Evolutionary conservation across 495 filamentous ascomycete genomes (phyloP).

Genomic region (Halenospora varia): DNA sequence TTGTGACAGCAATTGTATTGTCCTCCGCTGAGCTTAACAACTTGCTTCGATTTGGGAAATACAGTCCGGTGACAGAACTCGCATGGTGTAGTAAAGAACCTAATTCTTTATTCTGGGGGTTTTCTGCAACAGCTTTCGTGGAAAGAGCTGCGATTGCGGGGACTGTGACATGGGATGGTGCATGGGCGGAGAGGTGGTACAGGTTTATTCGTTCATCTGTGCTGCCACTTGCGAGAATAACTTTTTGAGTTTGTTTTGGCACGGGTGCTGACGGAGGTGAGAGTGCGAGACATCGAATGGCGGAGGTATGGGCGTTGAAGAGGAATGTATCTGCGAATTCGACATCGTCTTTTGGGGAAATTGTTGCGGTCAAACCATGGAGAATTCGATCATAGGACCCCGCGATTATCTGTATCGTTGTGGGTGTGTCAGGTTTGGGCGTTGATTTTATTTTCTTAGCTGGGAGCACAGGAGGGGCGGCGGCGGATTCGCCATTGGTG

Average conservation of each 20-base stretch:
- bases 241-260: slow-evolving; percentile 57
- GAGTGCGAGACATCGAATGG: slow-evolving; percentile 85
- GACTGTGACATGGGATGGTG: slow-evolving; percentile 40
- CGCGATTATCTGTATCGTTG: slow-evolving; percentile 80
- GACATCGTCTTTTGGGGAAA: slow-evolving; percentile 46
- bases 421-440: slow-evolving; percentile 23
- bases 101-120: slow-evolving; percentile 81
- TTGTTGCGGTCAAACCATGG: slow-evolving; percentile 80
- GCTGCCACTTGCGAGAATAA: slow-evolving; percentile 83
- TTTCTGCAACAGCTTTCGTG: slow-evolving; percentile 68
- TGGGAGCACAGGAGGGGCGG: slow-evolving; percentile 15
- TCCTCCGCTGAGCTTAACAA: slow-evolving; percentile 81
- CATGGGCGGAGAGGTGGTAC: slow-evolving; percentile 78
- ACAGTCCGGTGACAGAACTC: slow-evolving; percentile 69
- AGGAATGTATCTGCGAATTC: slow-evolving; percentile 92
- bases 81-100: slow-evolving; percentile 84
- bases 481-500: slow-evolving; percentile 16
- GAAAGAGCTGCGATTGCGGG: slow-evolving; percentile 53
- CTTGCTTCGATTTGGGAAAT: slow-evolving; percentile 84
- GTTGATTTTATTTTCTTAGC: slow-evolving; percentile 40
- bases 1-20: slow-evolving; percentile 79
- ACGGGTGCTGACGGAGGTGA: slow-evolving; percentile 67
- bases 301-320: slow-evolving; percentile 86
- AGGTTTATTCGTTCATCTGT: slow-evolving; percentile 94
- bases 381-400: slow-evolving; percentile 94